A percentile compares a stretch with the other conserved stretches of the same genome.
These are phyloP conservation scores for Vaccinium myrtillus DNA, from an alignment of 148 eudicot genomes.

Conservation along the genomic window DNA sequence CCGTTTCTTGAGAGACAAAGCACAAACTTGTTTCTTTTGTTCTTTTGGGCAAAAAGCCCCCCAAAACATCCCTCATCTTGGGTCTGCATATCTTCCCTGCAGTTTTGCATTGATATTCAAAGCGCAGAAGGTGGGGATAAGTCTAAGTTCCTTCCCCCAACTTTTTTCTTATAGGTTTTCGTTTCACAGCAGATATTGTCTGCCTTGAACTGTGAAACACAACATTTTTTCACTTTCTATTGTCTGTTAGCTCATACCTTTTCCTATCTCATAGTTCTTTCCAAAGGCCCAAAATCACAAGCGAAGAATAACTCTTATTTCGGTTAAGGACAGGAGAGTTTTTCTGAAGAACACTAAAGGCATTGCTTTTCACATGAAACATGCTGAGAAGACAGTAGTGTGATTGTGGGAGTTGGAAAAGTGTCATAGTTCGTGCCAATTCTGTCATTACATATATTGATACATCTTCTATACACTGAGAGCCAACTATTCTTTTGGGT, in stretches of 20 bases:
- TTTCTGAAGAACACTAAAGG: neutral
- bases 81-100: slow-evolving; percentile 28
- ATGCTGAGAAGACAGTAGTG: neutral
- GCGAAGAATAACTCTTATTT: neutral
- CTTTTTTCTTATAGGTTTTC: slow-evolving; percentile 9
- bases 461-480: neutral
- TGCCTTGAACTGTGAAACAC: slow-evolving; percentile 14
- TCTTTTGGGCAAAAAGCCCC: slow-evolving; percentile 19
- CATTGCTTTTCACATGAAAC: neutral
- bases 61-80: slow-evolving; percentile 38
- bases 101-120: slow-evolving; percentile 11
- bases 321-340: slow-evolving; percentile 8
- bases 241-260: slow-evolving; percentile 17
- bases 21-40: slow-evolving; percentile 21
- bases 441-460: neutral
- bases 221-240: neutral
- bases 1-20: slow-evolving; percentile 39
- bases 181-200: slow-evolving; percentile 23
- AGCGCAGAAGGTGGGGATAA: slow-evolving; percentile 10
- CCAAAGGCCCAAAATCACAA: slow-evolving; percentile 10
- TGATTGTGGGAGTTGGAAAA: neutral
- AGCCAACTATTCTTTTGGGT: slow-evolving; percentile 1
- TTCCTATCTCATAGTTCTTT: neutral
- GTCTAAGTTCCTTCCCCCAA: slow-evolving; percentile 17
- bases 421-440: neutral